Evolutionary conservation across 2,329 filamentous ascomycete genomes (phyloP).

Genomic region (Biscogniauxia sp.): DNA sequence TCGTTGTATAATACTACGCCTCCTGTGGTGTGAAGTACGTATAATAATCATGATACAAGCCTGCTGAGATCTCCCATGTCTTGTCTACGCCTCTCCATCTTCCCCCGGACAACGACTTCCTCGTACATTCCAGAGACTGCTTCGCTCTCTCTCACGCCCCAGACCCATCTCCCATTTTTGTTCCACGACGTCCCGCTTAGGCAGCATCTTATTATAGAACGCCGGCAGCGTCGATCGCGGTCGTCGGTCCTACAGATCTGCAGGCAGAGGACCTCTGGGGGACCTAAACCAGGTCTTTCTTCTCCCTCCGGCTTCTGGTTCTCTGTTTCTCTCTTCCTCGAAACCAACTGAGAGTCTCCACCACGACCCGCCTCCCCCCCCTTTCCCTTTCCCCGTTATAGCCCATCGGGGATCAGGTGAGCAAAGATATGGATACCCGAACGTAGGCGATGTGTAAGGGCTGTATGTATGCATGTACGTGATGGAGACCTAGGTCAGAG

Average conservation of each 20-base stretch:
- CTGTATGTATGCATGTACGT: neutral
- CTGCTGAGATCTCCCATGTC: too few species aligned
- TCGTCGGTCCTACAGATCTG: neutral
- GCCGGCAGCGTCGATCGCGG: neutral
- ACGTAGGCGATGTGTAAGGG: neutral
- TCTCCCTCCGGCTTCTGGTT: too few species aligned
- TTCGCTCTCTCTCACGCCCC: neutral
- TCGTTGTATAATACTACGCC: too few species aligned
- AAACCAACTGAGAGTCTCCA: neutral
- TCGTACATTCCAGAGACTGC: neutral
- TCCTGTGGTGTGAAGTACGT: too few species aligned
- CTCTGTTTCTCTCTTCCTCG: neutral
- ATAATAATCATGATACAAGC: too few species aligned
- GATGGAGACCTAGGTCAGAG: neutral
- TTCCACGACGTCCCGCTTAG: neutral
- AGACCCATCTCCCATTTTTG: neutral
- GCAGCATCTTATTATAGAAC: neutral
- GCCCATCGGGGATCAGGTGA: neutral
- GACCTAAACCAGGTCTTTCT: neutral
- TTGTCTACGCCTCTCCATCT: too few species aligned
- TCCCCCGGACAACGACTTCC: too few species aligned
- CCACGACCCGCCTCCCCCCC: neutral
- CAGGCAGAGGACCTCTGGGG: neutral
- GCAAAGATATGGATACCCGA: neutral
- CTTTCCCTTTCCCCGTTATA: neutral